Percentiles rank a stretch among this genome's conserved stretches.
Evolutionary conservation across 805 yeast species (phyloP).

Genomic region (Spathaspora hagerdaliae): DNA sequence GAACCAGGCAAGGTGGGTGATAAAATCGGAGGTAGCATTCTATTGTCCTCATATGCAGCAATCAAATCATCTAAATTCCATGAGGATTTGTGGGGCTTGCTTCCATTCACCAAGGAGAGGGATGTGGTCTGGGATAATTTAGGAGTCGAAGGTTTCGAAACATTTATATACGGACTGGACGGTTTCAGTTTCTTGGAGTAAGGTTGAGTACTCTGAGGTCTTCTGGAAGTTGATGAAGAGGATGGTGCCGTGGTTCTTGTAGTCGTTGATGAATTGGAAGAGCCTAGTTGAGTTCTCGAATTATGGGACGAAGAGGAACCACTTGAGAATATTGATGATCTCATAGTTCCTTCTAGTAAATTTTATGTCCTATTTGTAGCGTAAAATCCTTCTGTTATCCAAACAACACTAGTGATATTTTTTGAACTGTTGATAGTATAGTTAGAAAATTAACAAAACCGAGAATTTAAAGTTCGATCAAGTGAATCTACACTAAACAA

Average conservation of each 20-base stretch:
- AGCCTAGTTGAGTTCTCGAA: neutral
- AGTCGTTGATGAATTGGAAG: neutral
- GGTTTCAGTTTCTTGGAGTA: slow-evolving; percentile 10
- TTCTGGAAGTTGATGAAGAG: neutral
- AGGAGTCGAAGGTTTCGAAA: too few species aligned
- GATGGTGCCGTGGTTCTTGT: neutral
- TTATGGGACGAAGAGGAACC: slow-evolving; percentile 3
- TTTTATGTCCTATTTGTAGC: too few species aligned
- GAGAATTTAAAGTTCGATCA: too few species aligned
- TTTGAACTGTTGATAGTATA: too few species aligned
- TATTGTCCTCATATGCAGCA: slow-evolving; percentile 26
- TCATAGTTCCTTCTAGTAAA: slow-evolving; percentile 15
- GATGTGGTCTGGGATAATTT: slow-evolving; percentile 1
- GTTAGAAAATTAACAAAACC: too few species aligned
- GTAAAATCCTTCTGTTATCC: too few species aligned
- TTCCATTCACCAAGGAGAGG: neutral
- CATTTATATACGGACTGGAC: slow-evolving; percentile 13
- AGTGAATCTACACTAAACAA: too few species aligned
- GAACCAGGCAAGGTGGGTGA: slow-evolving; percentile 35
- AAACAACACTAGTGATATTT: too few species aligned
- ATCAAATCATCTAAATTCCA: slow-evolving; percentile 42
- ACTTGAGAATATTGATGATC: slow-evolving; percentile 27
- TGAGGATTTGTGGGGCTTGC: slow-evolving; percentile 1
- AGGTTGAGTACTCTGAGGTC: too few species aligned
- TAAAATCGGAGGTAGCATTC: slow-evolving; percentile 32